phyloP scores from a whole-genome alignment of 495 filamentous ascomycete genomes.

The Tuber umbilicatum region DNA sequence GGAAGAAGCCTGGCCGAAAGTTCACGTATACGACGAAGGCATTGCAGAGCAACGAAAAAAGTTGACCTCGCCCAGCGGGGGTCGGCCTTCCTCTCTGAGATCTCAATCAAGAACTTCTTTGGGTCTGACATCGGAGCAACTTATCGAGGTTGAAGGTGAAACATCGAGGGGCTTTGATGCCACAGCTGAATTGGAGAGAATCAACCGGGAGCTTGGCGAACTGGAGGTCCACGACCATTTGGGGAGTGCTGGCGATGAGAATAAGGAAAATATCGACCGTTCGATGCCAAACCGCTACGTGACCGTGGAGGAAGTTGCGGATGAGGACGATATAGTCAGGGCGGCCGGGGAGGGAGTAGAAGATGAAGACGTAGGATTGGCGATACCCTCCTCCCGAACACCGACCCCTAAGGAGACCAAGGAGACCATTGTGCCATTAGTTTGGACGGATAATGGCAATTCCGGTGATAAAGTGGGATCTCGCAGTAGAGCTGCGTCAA shows the following conservation, averaged over 20 bases:
- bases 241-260: constrained; percentile 18
- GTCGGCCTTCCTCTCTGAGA: constrained; percentile 1
- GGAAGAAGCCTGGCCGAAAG: constrained; percentile 22
- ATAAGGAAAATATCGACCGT: constrained; percentile 36
- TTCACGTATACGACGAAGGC: constrained; percentile 25
- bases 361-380: constrained; percentile 25
- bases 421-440: constrained; percentile 10
- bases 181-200: constrained; percentile 29
- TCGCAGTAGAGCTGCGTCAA: constrained; percentile 2
- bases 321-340: constrained; percentile 23
- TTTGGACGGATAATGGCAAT: background rate
- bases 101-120: constrained; percentile 24
- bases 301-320: constrained; percentile 35
- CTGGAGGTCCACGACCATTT: constrained; percentile 28
- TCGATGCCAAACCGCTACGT: constrained; percentile 22
- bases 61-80: constrained; percentile 5
- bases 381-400: constrained; percentile 21
- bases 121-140: constrained; percentile 23
- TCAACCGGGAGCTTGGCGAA: constrained; percentile 34
- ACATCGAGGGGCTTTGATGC: constrained; percentile 19
- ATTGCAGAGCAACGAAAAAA: constrained; percentile 14
- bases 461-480: background rate
- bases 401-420: constrained; percentile 16
- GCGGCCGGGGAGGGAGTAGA: background rate
- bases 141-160: constrained; percentile 29